Conservation (phyloP, 148 eudicot genomes). For the Heliosperma pusillum region DNA sequence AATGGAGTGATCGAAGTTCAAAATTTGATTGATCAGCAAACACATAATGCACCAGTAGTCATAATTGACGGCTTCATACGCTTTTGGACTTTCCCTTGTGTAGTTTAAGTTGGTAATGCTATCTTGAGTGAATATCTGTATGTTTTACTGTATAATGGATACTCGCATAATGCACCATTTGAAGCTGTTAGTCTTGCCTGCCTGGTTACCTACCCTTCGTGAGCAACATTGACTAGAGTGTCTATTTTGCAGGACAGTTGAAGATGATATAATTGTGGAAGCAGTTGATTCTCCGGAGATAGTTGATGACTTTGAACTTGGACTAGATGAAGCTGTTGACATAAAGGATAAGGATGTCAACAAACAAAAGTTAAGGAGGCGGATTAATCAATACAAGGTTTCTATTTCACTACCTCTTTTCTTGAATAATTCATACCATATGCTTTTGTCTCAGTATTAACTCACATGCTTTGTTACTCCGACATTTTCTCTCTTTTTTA, state of each 20-base stretch:
- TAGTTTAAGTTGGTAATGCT: not conserved
- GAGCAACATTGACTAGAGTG: not conserved
- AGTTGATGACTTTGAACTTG: slow-evolving; percentile 89
- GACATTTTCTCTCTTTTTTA: not conserved
- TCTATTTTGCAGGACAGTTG: slow-evolving; percentile 63
- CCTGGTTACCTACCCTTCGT: not conserved
- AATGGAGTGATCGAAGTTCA: not conserved
- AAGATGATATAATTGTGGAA: slow-evolving; percentile 87
- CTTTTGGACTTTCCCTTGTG: not conserved
- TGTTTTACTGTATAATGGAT: not conserved
- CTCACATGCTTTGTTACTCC: not conserved
- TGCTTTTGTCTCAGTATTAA: not conserved
- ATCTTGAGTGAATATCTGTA: not conserved
- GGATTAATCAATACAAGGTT: slow-evolving; percentile 75
- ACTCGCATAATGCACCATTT: not conserved
- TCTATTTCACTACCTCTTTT: not conserved
- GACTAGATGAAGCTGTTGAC: slow-evolving; percentile 87
- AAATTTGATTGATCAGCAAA: not conserved
- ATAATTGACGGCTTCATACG: not conserved
- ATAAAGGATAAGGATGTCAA: slow-evolving; percentile 86
- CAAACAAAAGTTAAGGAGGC: slow-evolving; percentile 69
- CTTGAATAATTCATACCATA: not conserved
- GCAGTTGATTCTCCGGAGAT: slow-evolving; percentile 80
- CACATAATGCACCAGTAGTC: too few relatives aligned
- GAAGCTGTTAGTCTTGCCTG: not conserved